Conservation (phyloP, 768 basidiomycete genomes). For the Pulveroboletus ravenelii region DNA sequence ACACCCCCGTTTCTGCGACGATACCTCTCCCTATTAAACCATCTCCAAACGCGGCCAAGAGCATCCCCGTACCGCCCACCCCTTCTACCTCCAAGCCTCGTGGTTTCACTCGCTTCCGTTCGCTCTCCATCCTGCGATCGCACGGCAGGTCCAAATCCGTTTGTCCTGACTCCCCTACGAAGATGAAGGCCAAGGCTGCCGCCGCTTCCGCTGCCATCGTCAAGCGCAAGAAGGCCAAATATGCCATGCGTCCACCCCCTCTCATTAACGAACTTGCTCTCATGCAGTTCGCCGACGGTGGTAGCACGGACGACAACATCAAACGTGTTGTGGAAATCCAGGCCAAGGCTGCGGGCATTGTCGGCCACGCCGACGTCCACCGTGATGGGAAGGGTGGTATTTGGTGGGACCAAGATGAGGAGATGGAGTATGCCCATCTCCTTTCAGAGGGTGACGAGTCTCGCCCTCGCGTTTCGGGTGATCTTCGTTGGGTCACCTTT, state of each 20-base stretch:
- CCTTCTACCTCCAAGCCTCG: constrained; percentile 19
- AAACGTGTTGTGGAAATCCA: constrained; percentile 52
- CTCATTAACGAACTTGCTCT: constrained; percentile 63
- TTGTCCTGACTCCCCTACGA: constrained; percentile 25
- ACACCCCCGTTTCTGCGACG: constrained; percentile 37
- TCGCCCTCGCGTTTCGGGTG: constrained; percentile 22
- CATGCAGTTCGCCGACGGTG: constrained; percentile 67
- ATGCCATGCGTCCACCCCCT: constrained; percentile 42
- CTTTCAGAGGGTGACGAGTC: constrained; percentile 38
- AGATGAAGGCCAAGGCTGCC: constrained; percentile 17
- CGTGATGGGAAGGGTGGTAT: constrained; percentile 58
- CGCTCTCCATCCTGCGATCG: constrained; percentile 46
- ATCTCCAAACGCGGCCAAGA: constrained; percentile 2
- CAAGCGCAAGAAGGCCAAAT: constrained; percentile 51
- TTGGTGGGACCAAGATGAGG: constrained; percentile 72
- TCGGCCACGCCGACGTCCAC: constrained; percentile 46
- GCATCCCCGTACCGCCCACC: constrained; percentile 16
- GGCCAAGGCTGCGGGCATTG: constrained; percentile 40
- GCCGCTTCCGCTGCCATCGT: constrained; percentile 32
- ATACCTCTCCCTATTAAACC: constrained; percentile 9
- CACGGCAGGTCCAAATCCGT: constrained; percentile 36
- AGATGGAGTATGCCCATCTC: constrained; percentile 62
- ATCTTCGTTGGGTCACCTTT: constrained; percentile 44
- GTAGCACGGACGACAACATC: constrained; percentile 50
- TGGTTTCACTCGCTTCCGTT: constrained; percentile 44